Evolutionary conservation across 129 eudicot genomes (phyloP).

Genomic region (Tagetes erecta): DNA sequence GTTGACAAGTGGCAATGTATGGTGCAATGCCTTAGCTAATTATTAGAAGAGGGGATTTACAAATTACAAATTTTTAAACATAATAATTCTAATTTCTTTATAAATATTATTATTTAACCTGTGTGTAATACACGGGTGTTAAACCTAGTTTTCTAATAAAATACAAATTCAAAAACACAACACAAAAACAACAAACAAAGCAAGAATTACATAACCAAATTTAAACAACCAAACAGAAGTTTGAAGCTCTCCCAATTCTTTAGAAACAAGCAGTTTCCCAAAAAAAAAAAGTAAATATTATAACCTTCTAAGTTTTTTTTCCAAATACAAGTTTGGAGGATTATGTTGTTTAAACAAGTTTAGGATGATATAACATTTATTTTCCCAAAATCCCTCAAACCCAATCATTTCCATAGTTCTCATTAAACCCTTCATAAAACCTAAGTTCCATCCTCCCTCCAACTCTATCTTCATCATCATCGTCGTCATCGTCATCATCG

Average conservation of each 20-base stretch:
- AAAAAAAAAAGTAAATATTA: constrained; percentile 20
- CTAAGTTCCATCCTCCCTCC: constrained; percentile 42
- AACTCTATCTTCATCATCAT: constrained; percentile 31
- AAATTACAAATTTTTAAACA: too few species aligned
- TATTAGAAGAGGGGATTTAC: too few species aligned
- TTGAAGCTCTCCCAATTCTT: constrained; percentile 20
- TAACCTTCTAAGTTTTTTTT: constrained; percentile 15
- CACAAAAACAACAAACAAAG: not conserved
- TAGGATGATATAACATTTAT: constrained; percentile 25
- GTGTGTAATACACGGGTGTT: too few species aligned
- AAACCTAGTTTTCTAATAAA: not conserved
- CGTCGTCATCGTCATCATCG: constrained; percentile 25
- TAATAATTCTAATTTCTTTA: too few species aligned
- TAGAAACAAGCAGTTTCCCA: constrained; percentile 39
- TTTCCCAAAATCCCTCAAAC: constrained; percentile 26
- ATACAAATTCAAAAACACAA: not conserved
- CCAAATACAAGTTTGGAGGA: constrained; percentile 19
- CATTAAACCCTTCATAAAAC: constrained; percentile 41
- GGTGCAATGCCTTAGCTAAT: too few species aligned
- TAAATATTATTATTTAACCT: too few species aligned
- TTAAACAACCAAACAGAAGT: constrained; percentile 25
- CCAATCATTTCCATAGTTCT: constrained; percentile 40
- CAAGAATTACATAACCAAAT: not conserved
- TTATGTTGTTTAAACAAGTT: not conserved
- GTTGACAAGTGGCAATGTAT: too few species aligned